Percentiles rank a stretch among this genome's conserved stretches.
phyloP scores from a whole-genome alignment of 78 protist genomes.

The Paulinella micropora region DNA sequence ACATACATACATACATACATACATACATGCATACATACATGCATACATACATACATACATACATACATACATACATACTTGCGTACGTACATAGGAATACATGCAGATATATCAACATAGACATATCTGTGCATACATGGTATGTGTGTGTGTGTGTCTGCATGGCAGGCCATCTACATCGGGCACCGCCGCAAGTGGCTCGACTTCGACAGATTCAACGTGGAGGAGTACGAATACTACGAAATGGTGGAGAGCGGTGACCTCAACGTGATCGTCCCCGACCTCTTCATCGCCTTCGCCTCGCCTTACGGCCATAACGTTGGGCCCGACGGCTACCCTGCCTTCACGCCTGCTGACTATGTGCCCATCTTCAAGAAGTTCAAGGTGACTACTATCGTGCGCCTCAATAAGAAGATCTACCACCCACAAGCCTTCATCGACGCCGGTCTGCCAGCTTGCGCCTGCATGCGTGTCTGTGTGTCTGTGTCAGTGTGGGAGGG shows the following conservation, averaged over 20 bases:
- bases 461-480: no score
- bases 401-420: conserved; percentile 54
- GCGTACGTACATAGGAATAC: no score
- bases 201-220: conserved; percentile 22
- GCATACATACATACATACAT: no score
- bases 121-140: no score
- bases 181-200: conserved; percentile 19
- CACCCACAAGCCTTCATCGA: conserved; percentile 6
- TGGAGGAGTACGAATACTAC: conserved; percentile 36
- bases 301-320: conserved; percentile 25
- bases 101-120: no score
- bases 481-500: no score
- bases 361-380: conserved; percentile 21
- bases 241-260: conserved; percentile 64
- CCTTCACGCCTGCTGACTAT: neutral
- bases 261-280: conserved; percentile 70
- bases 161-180: neutral
- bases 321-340: conserved; percentile 29
- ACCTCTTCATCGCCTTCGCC: conserved; percentile 50
- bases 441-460: no score
- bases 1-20: no score
- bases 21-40: no score
- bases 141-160: no score
- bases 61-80: no score
- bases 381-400: conserved; percentile 40